Base-by-base conservation (phyloP, 139 green algal species). In the Desmodesmus armatus region DNA sequence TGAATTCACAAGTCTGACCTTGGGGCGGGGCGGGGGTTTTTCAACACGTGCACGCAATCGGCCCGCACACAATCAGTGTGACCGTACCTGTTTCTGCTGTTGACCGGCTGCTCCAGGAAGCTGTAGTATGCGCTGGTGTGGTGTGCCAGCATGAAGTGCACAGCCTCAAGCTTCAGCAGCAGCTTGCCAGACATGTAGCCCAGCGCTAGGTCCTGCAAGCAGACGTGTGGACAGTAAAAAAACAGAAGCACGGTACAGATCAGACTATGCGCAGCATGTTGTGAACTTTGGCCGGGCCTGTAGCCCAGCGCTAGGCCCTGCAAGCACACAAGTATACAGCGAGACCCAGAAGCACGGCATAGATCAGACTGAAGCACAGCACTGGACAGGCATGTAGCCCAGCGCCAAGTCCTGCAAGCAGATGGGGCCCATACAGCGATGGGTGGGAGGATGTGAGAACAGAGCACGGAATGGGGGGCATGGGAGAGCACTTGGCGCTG, bases 181-280 rank as follows among this genome's bases (percentile, higher is more conserved):
- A 98, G 89, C 94, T 99, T 99, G 73, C 97, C 96, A 75, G 90
- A 97, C 96, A 99, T 99, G 94, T 98, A 99, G 29, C 97, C 96
- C 2, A 78, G 87, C 0, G 96, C 93, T 58, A 99, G 87, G 67
- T 99, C 97, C 93, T 98, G 91, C 40, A 43, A 65, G 51, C 1
- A 80, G 21, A 49, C n/a, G 66, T n/a, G 13, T 37, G 37, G 9
- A 37, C 0, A 37, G 44, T 11, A 67, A 19, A 65, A 49, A 67
- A 27, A 47, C 9, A 43, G n/a, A n/a, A n/a, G n/a, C n/a, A n/a
- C n/a, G n/a, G n/a, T 21, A 35, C 29, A 44, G 19, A 40, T 27
- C 3, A 29, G 41, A 5, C 3, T 40, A 3, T 23, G 9, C 62
- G 27, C 39, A 40, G 62, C 39, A 37, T 31, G 4, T 27, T 70